A percentile compares a stretch with the other conserved stretches of the same genome.
phyloP scores from a whole-genome alignment of 257 asterid genomes.

The Solanum okadae region DNA sequence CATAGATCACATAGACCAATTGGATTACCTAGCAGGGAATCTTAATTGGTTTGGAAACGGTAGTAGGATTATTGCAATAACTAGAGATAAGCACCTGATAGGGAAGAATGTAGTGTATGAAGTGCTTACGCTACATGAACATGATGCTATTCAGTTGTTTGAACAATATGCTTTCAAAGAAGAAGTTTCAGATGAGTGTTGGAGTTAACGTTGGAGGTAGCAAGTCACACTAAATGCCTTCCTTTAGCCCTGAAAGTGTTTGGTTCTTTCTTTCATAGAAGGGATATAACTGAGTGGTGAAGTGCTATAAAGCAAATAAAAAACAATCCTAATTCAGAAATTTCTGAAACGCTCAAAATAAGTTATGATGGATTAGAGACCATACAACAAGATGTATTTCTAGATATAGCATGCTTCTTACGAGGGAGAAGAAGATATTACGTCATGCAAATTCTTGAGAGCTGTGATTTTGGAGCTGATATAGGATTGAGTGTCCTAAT shows the following conservation, averaged over 20 bases:
- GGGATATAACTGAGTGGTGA: background rate
- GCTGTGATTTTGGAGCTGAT: too few species aligned
- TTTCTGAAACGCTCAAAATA: background rate
- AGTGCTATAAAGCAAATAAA: background rate
- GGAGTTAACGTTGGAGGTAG: background rate
- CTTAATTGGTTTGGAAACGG: background rate
- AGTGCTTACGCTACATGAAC: background rate
- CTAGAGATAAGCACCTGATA: background rate
- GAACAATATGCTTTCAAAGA: background rate
- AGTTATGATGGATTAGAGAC: background rate
- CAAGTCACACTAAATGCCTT: background rate
- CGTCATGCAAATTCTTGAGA: too few species aligned
- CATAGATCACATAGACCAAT: background rate
- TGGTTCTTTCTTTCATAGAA: background rate
- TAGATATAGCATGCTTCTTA: too few species aligned
- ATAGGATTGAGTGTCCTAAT: too few species aligned
- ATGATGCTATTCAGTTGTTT: background rate
- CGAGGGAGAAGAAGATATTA: background rate
- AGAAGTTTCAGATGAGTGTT: background rate
- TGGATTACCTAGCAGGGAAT: background rate
- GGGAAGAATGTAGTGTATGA: background rate
- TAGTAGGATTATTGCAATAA: background rate
- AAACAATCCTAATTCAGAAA: background rate
- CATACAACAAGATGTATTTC: too few species aligned
- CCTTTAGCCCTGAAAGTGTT: background rate